Base-by-base conservation (phyloP, 179 eudicot species). In the Vitellaria paradoxa region DNA sequence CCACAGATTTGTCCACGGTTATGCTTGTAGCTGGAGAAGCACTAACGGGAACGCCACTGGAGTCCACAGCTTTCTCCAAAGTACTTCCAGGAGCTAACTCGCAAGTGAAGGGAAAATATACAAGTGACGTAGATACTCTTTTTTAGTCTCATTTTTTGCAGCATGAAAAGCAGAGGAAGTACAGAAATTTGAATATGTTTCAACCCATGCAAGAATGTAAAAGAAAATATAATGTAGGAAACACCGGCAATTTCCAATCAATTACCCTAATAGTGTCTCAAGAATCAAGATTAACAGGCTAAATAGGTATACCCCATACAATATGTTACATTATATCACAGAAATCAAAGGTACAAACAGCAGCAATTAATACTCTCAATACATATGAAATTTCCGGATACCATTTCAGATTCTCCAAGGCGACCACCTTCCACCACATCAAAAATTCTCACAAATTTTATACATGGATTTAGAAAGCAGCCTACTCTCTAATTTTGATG, bases 1-100 rank as follows among this genome's bases (percentile, higher is more conserved):
- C 92, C 79, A 90, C 90, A 26, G 91, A 91, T 85, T 90, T 91
- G 68, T 84, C 89, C 52, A 91, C 83, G 9, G 83, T 78, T 52
- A 87, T 73, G 76, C 87, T 85, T 7, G 83, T 76, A 64, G 75
- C 83, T 11, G 77, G 72, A 61, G 78, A 52, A 24, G 72, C 67
- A 65, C 77, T 78, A 45, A 80, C 84, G 74, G 65, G 76, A 83
- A 70, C 68, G 73, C 77, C 77, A 79, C 68, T 30, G 17, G 84
- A 76, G 69, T 73, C 85, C 72, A 87, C 57, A 75, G 63, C 75
- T 73, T 55, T 75, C 73, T 50, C 9, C 63, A 62, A 76, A 59
- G 76, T 71, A 59, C 74, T 73, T 77, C 56, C 53, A 17, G 67
- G 53, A 80, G 70, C 82, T 76, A 64, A 45, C 55, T 17, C 50